A percentile compares a stretch with the other conserved stretches of the same genome.
phyloP scores from a whole-genome alignment of 192 early-diverging fungal genomes.

The Haplosporangium gracile region DNA sequence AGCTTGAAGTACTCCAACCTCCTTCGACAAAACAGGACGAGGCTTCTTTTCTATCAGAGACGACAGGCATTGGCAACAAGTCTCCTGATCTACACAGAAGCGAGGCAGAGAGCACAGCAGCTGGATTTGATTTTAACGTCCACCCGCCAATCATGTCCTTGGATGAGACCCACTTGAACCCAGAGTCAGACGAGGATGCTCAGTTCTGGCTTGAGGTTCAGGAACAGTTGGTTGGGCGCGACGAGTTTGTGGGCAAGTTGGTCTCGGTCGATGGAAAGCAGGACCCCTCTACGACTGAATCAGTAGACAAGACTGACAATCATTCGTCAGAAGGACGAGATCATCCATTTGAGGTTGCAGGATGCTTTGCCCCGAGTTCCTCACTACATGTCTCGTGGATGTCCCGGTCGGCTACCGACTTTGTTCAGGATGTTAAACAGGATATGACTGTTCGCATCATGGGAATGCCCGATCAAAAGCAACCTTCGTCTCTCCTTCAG shows the following conservation, averaged over 20 bases:
- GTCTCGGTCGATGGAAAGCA: neutral
- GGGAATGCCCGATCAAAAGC: constrained; percentile 40
- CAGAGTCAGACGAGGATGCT: constrained; percentile 51
- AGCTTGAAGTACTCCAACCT: constrained; percentile 18
- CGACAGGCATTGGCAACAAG: neutral
- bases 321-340: neutral
- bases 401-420: constrained; percentile 3
- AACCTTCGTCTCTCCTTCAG: constrained; percentile 34
- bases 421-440: constrained; percentile 47
- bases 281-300: neutral
- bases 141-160: constrained; percentile 27
- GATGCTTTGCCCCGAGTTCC: constrained; percentile 46
- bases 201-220: constrained; percentile 55
- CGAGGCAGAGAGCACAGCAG: neutral
- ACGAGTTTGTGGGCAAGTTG: constrained; percentile 23
- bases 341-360: constrained; percentile 24
- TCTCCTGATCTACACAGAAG: neutral
- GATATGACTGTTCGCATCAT: constrained; percentile 32
- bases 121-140: constrained; percentile 38
- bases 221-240: constrained; percentile 29
- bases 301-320: neutral
- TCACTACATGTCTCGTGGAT: constrained; percentile 47
- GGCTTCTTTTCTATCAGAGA: neutral
- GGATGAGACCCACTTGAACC: constrained; percentile 46
- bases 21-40: neutral